Percentiles rank a stretch among this genome's conserved stretches.
These are phyloP conservation scores for Pharnaceum exiguum DNA, from an alignment of 148 eudicot genomes.

Conservation along the genomic window DNA sequence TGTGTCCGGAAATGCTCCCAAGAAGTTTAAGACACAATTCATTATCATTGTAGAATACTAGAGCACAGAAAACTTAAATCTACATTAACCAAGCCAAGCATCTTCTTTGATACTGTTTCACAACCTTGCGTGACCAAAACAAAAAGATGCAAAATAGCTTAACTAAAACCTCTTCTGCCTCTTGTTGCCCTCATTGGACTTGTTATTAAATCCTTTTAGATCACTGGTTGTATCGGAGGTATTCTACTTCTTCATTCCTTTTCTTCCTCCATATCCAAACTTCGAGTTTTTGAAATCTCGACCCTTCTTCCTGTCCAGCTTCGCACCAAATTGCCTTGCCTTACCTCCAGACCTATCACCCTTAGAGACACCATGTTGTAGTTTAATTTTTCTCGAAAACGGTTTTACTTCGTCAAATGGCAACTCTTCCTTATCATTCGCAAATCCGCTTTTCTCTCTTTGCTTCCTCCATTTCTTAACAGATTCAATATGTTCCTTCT, in stretches of 20 bases:
- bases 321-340: constrained; percentile 33
- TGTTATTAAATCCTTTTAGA: constrained; percentile 40
- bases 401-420: constrained; percentile 57
- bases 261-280: constrained; percentile 84
- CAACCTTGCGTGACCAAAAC: too few relatives aligned
- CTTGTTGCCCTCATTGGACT: constrained; percentile 35
- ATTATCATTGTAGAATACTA: too few relatives aligned
- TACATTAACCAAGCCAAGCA: too few relatives aligned
- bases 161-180: constrained; percentile 44
- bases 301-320: constrained; percentile 46
- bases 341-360: constrained; percentile 92
- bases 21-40: too few relatives aligned
- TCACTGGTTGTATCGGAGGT: constrained; percentile 74
- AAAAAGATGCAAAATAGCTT: too few relatives aligned
- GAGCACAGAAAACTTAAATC: too few relatives aligned
- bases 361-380: constrained; percentile 53
- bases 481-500: constrained; percentile 75
- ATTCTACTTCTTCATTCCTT: constrained; percentile 84
- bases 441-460: constrained; percentile 69
- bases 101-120: too few relatives aligned
- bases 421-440: constrained; percentile 52
- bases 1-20: too few relatives aligned
- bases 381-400: constrained; percentile 48
- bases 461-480: constrained; percentile 98
- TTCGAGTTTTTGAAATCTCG: constrained; percentile 57